Percentiles rank a stretch among this genome's conserved stretches.
phyloP scores from a whole-genome alignment of 2,329 filamentous ascomycete genomes.

The Colletotrichum phormii region DNA sequence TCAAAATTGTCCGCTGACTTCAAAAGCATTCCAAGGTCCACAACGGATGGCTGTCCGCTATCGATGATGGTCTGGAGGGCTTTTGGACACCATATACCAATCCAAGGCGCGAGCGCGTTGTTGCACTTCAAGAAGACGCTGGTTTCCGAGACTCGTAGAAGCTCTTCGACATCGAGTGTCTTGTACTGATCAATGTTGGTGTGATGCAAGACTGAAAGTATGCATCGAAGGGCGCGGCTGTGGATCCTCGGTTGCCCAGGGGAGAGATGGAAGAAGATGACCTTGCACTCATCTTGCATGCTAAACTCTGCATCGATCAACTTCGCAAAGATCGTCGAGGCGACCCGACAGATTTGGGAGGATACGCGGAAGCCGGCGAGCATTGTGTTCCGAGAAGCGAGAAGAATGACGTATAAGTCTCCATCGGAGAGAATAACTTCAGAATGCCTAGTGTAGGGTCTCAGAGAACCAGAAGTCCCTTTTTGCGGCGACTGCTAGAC shows the following conservation, averaged over 20 bases:
- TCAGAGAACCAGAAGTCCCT: too few relatives aligned
- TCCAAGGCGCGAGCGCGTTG: conserved; percentile 4
- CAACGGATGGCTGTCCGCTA: not conserved
- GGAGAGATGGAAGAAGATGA: not conserved
- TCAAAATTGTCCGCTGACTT: conserved; percentile 10
- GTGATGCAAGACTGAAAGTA: conserved; percentile 17
- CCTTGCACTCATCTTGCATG: not conserved
- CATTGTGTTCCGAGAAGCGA: not conserved
- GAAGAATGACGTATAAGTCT: conserved; percentile 1
- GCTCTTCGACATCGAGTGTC: not conserved
- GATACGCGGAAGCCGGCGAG: conserved; percentile 1
- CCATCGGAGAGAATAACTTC: not conserved
- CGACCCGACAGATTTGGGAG: not conserved
- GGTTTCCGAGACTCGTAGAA: not conserved
- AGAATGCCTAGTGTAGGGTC: not conserved
- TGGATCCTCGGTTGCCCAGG: not conserved
- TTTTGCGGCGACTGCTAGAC: not conserved
- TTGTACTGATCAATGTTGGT: conserved; percentile 1
- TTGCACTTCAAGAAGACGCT: not conserved
- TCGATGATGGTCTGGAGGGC: not conserved
- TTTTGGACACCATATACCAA: not conserved
- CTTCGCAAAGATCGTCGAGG: not conserved
- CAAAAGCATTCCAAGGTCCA: not conserved
- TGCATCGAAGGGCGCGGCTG: not conserved
- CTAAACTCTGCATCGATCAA: not conserved